These are phyloP conservation scores for Solanum piurae DNA, from an alignment of 257 asterid species.

Conservation along the genomic window DNA sequence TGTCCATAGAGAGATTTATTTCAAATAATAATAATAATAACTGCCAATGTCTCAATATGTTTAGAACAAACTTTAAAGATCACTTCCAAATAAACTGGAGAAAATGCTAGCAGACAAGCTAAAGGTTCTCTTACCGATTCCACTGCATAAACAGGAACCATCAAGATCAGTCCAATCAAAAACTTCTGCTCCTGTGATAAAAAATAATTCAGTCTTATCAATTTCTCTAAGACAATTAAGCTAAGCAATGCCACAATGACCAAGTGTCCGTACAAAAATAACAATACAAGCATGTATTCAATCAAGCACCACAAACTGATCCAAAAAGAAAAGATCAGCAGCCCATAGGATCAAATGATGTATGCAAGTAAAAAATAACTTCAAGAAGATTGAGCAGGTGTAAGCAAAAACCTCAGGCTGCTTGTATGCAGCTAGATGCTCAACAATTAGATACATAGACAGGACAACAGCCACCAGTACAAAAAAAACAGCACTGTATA, in stretches of 20 bases:
- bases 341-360: background rate
- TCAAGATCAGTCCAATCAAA: constrained; percentile 80
- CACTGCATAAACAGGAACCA: constrained; percentile 98
- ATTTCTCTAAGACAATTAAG: background rate
- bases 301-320: background rate
- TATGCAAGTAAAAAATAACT: background rate
- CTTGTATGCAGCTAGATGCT: constrained; percentile 84
- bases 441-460: constrained; percentile 74
- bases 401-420: constrained; percentile 76
- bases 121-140: constrained; percentile 57
- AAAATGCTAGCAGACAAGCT: constrained; percentile 1
- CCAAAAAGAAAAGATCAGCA: background rate
- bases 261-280: background rate
- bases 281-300: background rate
- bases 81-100: background rate
- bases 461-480: constrained; percentile 73
- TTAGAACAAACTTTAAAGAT: background rate
- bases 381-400: background rate
- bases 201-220: constrained; percentile 1
- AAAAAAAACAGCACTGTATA: constrained; percentile 68
- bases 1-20: background rate
- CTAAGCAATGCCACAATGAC: background rate
- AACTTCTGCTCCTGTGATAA: constrained; percentile 90
- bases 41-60: background rate
- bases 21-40: background rate